These are phyloP conservation scores for Ceratobasidium papillatum DNA, from an alignment of 1,284 basidiomycete genomes.

Conservation along the genomic window DNA sequence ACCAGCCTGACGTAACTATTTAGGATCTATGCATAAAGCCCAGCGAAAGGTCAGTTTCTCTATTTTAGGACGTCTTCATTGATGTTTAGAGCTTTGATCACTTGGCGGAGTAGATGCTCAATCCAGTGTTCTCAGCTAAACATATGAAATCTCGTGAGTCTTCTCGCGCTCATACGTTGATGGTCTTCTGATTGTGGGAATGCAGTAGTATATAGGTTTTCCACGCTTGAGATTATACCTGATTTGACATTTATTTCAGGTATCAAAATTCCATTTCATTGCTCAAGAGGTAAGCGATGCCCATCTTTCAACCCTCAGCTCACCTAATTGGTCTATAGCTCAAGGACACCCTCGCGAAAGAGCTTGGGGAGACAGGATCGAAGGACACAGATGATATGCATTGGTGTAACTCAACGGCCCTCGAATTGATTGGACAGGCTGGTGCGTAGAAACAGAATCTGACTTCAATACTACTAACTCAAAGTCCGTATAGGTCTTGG, in stretches of 20 bases:
- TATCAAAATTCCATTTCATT: background rate
- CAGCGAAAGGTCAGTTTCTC: constrained; percentile 23
- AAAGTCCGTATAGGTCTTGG: constrained; percentile 8
- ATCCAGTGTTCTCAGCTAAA: constrained; percentile 26
- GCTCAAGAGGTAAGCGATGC: background rate
- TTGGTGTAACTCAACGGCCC: constrained; percentile 29
- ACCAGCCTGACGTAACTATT: background rate
- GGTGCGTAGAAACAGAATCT: constrained; percentile 10
- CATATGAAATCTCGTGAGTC: constrained; percentile 20
- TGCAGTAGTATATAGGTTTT: background rate
- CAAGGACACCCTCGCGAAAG: background rate
- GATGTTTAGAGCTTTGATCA: background rate
- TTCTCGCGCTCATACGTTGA: background rate
- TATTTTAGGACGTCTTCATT: no score
- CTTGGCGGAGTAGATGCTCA: constrained; percentile 4
- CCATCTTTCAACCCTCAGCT: no score
- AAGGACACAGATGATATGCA: constrained; percentile 9
- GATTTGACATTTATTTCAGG: background rate
- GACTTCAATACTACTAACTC: background rate
- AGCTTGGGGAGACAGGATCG: background rate
- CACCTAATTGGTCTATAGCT: background rate
- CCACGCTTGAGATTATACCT: background rate
- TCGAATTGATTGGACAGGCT: constrained; percentile 28
- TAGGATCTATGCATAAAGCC: constrained; percentile 4
- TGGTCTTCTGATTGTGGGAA: background rate